Evolutionary conservation across 306 rosid species (phyloP), one percentile per base, ranked within the genome.

Genomic region (Luffa acutangula): DNA sequence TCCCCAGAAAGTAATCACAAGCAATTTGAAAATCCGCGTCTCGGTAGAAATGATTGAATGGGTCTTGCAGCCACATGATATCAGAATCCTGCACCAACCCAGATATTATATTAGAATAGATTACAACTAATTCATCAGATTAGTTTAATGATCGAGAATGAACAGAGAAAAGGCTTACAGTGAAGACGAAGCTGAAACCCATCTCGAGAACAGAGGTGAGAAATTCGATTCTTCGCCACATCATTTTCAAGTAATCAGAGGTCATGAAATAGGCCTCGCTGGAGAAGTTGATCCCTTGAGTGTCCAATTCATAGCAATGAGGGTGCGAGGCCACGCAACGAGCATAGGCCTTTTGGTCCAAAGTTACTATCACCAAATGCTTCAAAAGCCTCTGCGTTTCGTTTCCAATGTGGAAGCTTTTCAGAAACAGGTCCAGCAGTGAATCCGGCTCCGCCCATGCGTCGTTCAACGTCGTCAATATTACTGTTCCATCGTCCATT

Each of bases 401-500:
- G 56, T 87, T 91, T 9, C 98, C 97, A 11, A 84, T 39, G 1
- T 76, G 78, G 79, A 94, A 94, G 75, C 98, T 92, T 83, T 87
- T 85, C 0, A 92, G 87, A 79, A 94, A 94, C 9, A 90, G 78
- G 51, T 94, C 98, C 34, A 92, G 89, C 79, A 94, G 84, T 5
- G 97, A 92, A 31, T 86, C 83, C 31, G 93, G 90, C 57, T 89
- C 89, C 4, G 94, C 94, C 98, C 98, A 94, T 31, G 98, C 98
- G 12, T 90, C 93, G 57, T 94, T 94, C 34, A 94, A 20, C 1
- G 95, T 94, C 34, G 98, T 91, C 7, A 94, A 14, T 39, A 94
- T 86, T 46, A 94, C 88, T 25, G 97, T 94, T 66, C 85, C 84
- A 54, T 86, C 75, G 73, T 82, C 46, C 95, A 85, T 92, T 0